Evolutionary conservation across 2,329 filamentous ascomycete genomes (phyloP), one percentile per base, ranked within the genome.

Genomic region (Bretziella fagacearum): DNA sequence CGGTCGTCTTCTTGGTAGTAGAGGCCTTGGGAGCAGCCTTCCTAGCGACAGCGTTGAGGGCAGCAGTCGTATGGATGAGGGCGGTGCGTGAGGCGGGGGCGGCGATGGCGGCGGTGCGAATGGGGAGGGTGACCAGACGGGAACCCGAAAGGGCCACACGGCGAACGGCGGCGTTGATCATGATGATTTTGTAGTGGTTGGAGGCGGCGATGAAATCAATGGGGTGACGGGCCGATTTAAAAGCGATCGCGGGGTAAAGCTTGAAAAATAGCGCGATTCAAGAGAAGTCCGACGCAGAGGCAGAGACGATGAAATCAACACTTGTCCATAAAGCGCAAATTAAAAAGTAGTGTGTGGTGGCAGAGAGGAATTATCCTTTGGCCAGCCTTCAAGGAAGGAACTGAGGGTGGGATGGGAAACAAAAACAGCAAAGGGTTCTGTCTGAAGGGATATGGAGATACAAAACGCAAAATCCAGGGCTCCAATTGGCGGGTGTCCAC

Each of bases 1-100:
- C n/a, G 11, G 40, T 15, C 7, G 20, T 20, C 43, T 45, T 45
- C 22, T 45, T 54, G 51, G 55, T 52, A 7, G 53, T 26, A 36
- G 52, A 39, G 51, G 56, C 59, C 32, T 26, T 37, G 5, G 22
- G 13, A 8, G 18, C 32, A 11, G 20, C 10, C 30, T 35, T 45
- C 52, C 53, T 55, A 8, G 11, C 15, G 30, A 35, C 17, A 10
- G 13, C 48, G n/a, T 26, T 33, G 18, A 29, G 18, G 22, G 36
- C 25, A 17, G 39, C 13, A 18, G 43, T 44, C 11, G 35, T 37
- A 18, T 47, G 44, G 30, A 37, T 48, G 25, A 48, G 26, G 10
- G 42, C 26, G 17, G 25, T 26, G 25, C 36, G 49, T 11, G 42
- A 37, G 2, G 40, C 18, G 11, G 48, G 17, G 8, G 23, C 10